Evolutionary conservation across 768 basidiomycete genomes (phyloP).

Genomic region (Goffeauzyma gilvescens): DNA sequence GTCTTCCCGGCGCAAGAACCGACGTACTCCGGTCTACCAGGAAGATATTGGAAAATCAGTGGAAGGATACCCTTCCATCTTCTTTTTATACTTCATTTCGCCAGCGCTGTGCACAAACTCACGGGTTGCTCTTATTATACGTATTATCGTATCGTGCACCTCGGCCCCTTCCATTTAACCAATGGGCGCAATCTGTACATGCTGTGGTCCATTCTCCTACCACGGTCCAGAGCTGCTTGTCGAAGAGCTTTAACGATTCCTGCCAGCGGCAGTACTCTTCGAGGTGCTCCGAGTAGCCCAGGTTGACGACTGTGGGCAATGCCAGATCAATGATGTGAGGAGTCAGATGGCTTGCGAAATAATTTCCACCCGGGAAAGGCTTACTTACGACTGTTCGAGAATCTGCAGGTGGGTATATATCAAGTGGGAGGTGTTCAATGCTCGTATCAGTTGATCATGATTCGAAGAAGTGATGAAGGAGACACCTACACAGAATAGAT

Average conservation of each 20-base stretch:
- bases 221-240: constrained; percentile 53
- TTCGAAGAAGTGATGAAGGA: no score
- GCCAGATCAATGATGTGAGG: neutral
- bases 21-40: constrained; percentile 43
- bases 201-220: constrained; percentile 76
- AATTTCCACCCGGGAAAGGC: neutral
- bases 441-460: no score
- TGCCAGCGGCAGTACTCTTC: constrained; percentile 19
- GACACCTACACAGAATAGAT: constrained; percentile 24
- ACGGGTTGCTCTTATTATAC: constrained; percentile 14
- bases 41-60: no score
- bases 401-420: neutral
- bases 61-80: no score
- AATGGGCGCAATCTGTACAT: constrained; percentile 46
- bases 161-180: constrained; percentile 62
- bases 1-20: constrained; percentile 59
- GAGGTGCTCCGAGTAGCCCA: constrained; percentile 23
- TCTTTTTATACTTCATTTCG: no score
- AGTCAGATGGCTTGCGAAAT: neutral
- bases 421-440: no score
- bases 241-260: constrained; percentile 13
- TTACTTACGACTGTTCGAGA: constrained; percentile 5
- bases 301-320: constrained; percentile 5
- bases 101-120: no score
- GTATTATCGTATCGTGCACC: constrained; percentile 46